These are phyloP conservation scores for Hypoxylon sp. DNA, from an alignment of 2,329 filamentous ascomycete species.

Conservation along the genomic window DNA sequence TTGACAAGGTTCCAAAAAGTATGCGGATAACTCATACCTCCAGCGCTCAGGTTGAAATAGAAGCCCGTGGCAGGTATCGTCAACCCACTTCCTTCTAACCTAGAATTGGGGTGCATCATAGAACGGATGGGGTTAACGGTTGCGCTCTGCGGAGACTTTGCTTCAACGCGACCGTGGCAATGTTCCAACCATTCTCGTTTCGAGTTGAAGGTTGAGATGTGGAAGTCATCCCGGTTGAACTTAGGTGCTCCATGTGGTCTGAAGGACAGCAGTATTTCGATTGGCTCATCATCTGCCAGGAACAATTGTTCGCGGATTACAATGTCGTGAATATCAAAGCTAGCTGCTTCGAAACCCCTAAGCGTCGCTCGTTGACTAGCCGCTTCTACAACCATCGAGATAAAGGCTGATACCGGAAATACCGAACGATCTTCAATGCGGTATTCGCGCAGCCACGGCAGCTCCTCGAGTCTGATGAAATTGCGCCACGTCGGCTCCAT, in stretches of 20 bases:
- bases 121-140: constrained; percentile 53
- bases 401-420: constrained; percentile 58
- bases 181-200: constrained; percentile 56
- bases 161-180: constrained; percentile 51
- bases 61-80: constrained; percentile 47
- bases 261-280: constrained; percentile 55
- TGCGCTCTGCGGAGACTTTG: constrained; percentile 39
- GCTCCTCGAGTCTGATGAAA: constrained; percentile 51
- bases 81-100: constrained; percentile 52
- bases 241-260: constrained; percentile 45
- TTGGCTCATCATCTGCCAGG: constrained; percentile 50
- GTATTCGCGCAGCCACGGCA: constrained; percentile 63
- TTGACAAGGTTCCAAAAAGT: constrained; percentile 43
- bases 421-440: constrained; percentile 60
- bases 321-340: constrained; percentile 54
- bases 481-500: constrained; percentile 56
- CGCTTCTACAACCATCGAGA: constrained; percentile 54
- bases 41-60: constrained; percentile 35
- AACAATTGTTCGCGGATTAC: constrained; percentile 51
- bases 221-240: constrained; percentile 51
- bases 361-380: constrained; percentile 44
- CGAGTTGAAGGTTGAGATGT: constrained; percentile 52
- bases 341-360: constrained; percentile 47
- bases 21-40: constrained; percentile 40
- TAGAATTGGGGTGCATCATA: constrained; percentile 53